Evolutionary conservation across 2,329 filamentous ascomycete genomes (phyloP), one percentile per base, ranked within the genome.

Genomic region (Trichoderma brevicompactum): DNA sequence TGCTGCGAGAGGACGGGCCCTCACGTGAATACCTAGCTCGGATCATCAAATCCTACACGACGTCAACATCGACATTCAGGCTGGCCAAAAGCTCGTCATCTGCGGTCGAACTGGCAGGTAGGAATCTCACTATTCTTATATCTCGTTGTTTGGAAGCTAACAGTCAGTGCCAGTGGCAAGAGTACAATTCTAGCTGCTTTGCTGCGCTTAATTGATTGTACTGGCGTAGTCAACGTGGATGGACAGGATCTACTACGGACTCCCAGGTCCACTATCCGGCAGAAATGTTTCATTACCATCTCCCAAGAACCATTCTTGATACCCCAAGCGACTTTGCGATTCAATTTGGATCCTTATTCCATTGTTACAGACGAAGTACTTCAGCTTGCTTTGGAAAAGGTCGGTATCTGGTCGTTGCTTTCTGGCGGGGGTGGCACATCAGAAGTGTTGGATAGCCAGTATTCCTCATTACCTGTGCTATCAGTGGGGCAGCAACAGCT

Each of bases 401-500:
- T 65, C 2, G 60, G 43, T 3, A 40, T 72, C 3, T 70, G 67
- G 68, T 48, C 34, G 3, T 41, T 64, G 1, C 59, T 70, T 38
- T 10, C 62, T 6, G 10, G 17, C 32, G 17, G 19, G 17, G 19
- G 28, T 34, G 36, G 53, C 15, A 44, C 19, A 12, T 13, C 13
- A 19, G 61, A 48, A 7, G 36, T 46, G 12, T 68, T 78, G 0
- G 72, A 77, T 48, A 65, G 62, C 5, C 65, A 66, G 2, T 52
- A 78, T 5, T 71, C 70, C 2, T 55, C 59, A 2, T 66, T 78
- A 2, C 71, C 69, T 2, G 69, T 58, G 0, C 66, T 77, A 1
- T 71, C 69, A 1, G 70, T 70, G 1, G 76, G 76, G 3, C 75
- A 78, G 64, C 64, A 68, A 2, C 76, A 78, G 58, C 70, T 78